A percentile compares a stretch with the other conserved stretches of the same genome.
Conservation (phyloP, 108 stramenopile genomes). For the Pseudonitzschia multiseries region DNA sequence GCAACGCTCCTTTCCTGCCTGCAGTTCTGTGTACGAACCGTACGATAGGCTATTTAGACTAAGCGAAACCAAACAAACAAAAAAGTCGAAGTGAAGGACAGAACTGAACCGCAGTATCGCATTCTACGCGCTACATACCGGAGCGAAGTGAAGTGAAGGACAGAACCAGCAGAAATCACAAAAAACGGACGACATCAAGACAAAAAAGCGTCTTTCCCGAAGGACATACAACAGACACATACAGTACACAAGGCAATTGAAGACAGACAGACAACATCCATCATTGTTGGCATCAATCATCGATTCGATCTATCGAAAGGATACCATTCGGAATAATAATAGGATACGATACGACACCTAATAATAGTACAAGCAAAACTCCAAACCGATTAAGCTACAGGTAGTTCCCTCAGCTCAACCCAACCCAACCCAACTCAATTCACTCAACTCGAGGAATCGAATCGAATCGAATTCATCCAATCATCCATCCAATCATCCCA, state of each 20-base stretch:
- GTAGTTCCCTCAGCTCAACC: not conserved
- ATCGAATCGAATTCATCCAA: not conserved
- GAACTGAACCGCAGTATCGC: too few relatives aligned
- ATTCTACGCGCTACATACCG: too few relatives aligned
- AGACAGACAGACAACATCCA: slow-evolving; percentile 6
- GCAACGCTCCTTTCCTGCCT: too few relatives aligned
- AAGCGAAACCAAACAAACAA: too few relatives aligned
- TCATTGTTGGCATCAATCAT: not conserved
- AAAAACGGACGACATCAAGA: slow-evolving; percentile 14
- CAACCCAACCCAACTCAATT: not conserved
- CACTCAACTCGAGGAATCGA: not conserved
- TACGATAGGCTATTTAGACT: too few relatives aligned
- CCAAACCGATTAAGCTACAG: not conserved
- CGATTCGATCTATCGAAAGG: not conserved
- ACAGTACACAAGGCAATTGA: not conserved
- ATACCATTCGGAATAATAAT: not conserved
- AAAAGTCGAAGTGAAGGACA: not conserved
- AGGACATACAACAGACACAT: slow-evolving; percentile 10
- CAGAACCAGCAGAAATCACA: not conserved
- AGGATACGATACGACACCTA: too few relatives aligned
- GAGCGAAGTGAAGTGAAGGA: too few relatives aligned
- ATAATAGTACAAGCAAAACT: slow-evolving; percentile 1
- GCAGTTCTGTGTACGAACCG: too few relatives aligned
- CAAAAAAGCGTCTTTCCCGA: not conserved
- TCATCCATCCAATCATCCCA: too few relatives aligned